These are phyloP conservation scores for Geotrichum carabidarum DNA, from an alignment of 1,139 yeast genomes.

Conservation along the genomic window DNA sequence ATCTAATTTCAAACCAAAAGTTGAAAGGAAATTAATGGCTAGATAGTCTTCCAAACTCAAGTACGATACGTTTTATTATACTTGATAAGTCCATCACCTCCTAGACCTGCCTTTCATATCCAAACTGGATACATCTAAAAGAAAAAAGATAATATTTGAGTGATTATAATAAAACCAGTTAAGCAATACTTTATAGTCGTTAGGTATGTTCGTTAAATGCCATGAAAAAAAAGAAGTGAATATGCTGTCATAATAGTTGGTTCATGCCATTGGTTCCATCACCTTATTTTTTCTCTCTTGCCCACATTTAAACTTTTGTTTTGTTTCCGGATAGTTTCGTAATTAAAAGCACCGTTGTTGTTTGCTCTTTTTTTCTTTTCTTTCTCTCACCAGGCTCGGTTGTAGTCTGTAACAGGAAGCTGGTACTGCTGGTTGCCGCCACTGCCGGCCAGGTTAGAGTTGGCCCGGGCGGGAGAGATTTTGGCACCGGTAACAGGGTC, in stretches of 20 bases:
- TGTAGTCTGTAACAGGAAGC: not conserved
- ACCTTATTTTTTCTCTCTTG: not conserved
- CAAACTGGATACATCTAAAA: too few species aligned
- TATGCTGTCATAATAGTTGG: not conserved
- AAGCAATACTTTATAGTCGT: not conserved
- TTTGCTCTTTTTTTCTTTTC: not conserved
- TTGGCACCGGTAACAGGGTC: constrained; percentile 66
- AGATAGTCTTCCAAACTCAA: too few species aligned
- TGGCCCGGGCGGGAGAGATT: constrained; percentile 32
- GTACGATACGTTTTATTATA: too few species aligned
- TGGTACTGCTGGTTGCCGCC: constrained; percentile 6
- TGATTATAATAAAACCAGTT: not conserved
- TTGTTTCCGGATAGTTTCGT: too few species aligned
- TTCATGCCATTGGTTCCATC: not conserved
- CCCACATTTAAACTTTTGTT: not conserved
- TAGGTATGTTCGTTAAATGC: constrained; percentile 8
- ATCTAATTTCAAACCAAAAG: too few species aligned
- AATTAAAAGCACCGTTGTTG: not conserved
- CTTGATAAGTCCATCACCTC: too few species aligned
- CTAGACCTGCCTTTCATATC: too few species aligned
- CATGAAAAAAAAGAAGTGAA: constrained; percentile 2
- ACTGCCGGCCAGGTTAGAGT: constrained; percentile 43
- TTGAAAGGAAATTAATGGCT: too few species aligned
- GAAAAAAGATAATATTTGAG: too few species aligned
- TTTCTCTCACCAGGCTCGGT: constrained; percentile 3